These are phyloP conservation scores for Somion occarium DNA, from an alignment of 1,284 basidiomycete species.

Conservation along the genomic window DNA sequence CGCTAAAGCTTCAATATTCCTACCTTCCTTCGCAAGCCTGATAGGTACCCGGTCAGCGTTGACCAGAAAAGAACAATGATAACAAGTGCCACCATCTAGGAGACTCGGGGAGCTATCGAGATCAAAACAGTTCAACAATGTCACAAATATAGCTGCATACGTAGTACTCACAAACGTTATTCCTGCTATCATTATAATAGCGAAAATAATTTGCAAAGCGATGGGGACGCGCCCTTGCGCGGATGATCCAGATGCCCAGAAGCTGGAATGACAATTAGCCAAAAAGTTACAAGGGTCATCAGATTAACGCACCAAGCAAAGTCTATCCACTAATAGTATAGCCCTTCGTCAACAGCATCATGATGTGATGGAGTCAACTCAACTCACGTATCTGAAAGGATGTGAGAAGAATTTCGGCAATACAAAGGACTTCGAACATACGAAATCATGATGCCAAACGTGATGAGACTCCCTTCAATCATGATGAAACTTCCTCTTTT, in stretches of 20 bases:
- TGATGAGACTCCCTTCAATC: constrained; percentile 65
- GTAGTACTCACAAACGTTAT: constrained; percentile 46
- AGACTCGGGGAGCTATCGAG: constrained; percentile 58
- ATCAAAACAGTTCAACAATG: neutral
- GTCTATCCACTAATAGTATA: constrained; percentile 49
- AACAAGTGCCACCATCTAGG: constrained; percentile 52
- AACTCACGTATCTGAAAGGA: constrained; percentile 3
- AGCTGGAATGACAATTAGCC: constrained; percentile 29
- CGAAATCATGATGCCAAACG: constrained; percentile 69
- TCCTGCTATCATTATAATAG: constrained; percentile 52
- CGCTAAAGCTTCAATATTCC: constrained; percentile 55
- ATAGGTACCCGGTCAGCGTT: neutral
- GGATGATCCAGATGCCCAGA: constrained; percentile 45
- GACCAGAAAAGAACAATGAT: neutral
- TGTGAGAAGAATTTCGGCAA: no score
- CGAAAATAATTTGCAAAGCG: constrained; percentile 61
- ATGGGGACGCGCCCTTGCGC: constrained; percentile 71
- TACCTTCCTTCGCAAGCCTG: constrained; percentile 56
- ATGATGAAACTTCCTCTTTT: constrained; percentile 63
- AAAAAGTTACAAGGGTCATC: neutral
- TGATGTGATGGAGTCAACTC: neutral
- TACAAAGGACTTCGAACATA: no score
- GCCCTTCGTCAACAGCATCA: neutral
- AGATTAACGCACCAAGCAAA: constrained; percentile 44
- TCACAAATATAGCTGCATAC: neutral